These are phyloP conservation scores for Davidsoniella neocaledoniae DNA, from an alignment of 2,329 filamentous ascomycete species.

Conservation along the genomic window DNA sequence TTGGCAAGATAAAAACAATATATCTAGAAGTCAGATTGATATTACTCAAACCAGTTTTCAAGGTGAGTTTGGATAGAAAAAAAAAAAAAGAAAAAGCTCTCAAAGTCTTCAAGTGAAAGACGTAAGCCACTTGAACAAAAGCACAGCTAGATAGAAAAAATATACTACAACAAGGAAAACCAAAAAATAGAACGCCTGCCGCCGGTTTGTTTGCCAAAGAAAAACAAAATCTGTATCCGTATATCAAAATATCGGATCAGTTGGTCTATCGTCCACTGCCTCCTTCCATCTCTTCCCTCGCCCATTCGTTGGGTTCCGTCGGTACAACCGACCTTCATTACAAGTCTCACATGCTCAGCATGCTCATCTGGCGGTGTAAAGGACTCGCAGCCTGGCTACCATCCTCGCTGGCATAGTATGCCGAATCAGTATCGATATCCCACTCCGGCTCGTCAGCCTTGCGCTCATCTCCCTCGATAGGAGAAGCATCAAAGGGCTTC, in stretches of 20 bases:
- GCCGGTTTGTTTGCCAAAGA: not conserved
- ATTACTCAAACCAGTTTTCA: no score
- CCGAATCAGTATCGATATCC: slow-evolving; percentile 87
- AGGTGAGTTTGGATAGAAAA: no score
- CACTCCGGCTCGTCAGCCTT: slow-evolving; percentile 44
- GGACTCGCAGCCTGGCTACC: slow-evolving; percentile 51
- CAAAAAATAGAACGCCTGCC: slow-evolving; percentile 1
- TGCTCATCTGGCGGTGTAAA: slow-evolving; percentile 55
- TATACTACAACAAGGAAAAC: not conserved
- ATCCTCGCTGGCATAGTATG: slow-evolving; percentile 55
- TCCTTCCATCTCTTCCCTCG: not conserved
- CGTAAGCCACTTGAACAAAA: no score
- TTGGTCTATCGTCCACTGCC: not conserved
- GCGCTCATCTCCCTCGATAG: slow-evolving; percentile 28
- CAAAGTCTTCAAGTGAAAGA: no score
- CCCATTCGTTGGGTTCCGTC: not conserved
- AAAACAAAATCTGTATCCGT: slow-evolving; percentile 3
- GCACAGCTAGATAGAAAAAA: no score
- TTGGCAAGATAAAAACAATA: no score
- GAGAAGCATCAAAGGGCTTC: slow-evolving; percentile 60
- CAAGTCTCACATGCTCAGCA: slow-evolving; percentile 39
- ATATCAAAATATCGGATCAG: not conserved
- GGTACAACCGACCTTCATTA: not conserved
- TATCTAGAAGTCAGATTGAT: no score
- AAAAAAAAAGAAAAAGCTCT: no score